These are phyloP conservation scores for Berberis thunbergii DNA, from an alignment of 164 flowering plant genomes.

Conservation along the genomic window DNA sequence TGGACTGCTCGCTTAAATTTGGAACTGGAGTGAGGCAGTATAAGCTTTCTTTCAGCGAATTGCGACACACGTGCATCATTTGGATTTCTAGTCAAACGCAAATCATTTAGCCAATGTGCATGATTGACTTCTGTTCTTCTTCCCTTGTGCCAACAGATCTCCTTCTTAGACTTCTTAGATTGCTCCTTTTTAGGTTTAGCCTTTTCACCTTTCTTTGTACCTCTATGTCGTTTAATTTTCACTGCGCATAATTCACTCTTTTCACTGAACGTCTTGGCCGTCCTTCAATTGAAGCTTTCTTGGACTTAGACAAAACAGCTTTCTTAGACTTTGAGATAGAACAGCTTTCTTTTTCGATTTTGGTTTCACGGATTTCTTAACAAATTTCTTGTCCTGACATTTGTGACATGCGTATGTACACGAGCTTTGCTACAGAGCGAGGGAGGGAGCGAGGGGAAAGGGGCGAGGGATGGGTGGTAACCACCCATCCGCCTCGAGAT, in stretches of 20 bases:
- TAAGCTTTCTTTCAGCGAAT: constrained; percentile 40
- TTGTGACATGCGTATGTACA: constrained; percentile 56
- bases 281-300: constrained; percentile 12
- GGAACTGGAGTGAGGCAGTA: constrained; percentile 18
- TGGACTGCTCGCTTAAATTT: constrained; percentile 26
- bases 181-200: constrained; percentile 20
- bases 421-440: too few species aligned
- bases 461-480: too few species aligned
- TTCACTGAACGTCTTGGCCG: constrained; percentile 50
- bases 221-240: constrained; percentile 26
- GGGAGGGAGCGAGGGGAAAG: too few species aligned
- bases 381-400: constrained; percentile 33
- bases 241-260: constrained; percentile 27
- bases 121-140: constrained; percentile 38
- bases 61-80: constrained; percentile 47
- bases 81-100: constrained; percentile 48
- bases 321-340: background rate
- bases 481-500: too few species aligned
- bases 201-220: constrained; percentile 23
- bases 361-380: constrained; percentile 13
- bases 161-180: constrained; percentile 19
- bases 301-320: background rate
- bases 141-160: constrained; percentile 30
- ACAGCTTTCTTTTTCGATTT: constrained; percentile 17
- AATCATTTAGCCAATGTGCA: constrained; percentile 83